Percentiles rank a stretch among this genome's conserved stretches.
These are phyloP conservation scores for Globisporangium mamillatum DNA, from an alignment of 352 stramenopile species.

Conservation along the genomic window DNA sequence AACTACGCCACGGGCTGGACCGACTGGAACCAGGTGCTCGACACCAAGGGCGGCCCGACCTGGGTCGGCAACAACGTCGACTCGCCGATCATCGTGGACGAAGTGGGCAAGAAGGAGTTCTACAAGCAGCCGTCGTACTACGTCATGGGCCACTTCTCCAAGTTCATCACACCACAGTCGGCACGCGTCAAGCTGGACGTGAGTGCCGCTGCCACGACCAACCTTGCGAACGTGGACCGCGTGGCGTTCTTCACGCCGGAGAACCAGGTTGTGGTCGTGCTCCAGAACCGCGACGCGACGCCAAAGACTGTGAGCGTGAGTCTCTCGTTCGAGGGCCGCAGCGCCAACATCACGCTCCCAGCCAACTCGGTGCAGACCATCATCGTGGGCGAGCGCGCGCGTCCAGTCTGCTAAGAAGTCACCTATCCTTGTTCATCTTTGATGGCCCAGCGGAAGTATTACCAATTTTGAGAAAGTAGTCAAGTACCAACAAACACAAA, in stretches of 20 bases:
- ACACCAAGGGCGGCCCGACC: conserved; percentile 67
- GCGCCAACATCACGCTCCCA: conserved; percentile 32
- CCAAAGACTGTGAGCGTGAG: conserved; percentile 37
- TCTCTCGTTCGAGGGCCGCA: conserved; percentile 33
- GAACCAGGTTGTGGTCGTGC: conserved; percentile 43
- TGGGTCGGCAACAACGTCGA: conserved; percentile 71
- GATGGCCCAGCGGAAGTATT: not conserved
- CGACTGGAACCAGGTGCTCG: conserved; percentile 89
- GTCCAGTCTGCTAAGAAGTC: conserved; percentile 15
- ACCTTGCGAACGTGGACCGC: conserved; percentile 36
- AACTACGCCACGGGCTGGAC: conserved; percentile 80
- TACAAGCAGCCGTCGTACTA: conserved; percentile 88
- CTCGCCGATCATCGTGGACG: conserved; percentile 66
- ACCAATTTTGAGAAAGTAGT: not conserved
- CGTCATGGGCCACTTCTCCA: conserved; percentile 67
- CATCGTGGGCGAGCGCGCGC: conserved; percentile 31
- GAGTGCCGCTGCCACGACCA: conserved; percentile 28
- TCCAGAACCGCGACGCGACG: conserved; percentile 46
- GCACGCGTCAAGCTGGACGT: conserved; percentile 37
- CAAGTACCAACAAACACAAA: not conserved
- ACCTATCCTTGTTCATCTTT: not conserved
- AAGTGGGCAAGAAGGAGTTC: conserved; percentile 53
- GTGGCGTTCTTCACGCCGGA: conserved; percentile 50
- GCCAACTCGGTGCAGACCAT: conserved; percentile 52
- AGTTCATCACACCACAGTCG: conserved; percentile 57